Percentiles rank a stretch among this genome's conserved stretches.
These are phyloP conservation scores for Ceratobasidium sp. DNA, from an alignment of 1,284 basidiomycete species.

Conservation along the genomic window DNA sequence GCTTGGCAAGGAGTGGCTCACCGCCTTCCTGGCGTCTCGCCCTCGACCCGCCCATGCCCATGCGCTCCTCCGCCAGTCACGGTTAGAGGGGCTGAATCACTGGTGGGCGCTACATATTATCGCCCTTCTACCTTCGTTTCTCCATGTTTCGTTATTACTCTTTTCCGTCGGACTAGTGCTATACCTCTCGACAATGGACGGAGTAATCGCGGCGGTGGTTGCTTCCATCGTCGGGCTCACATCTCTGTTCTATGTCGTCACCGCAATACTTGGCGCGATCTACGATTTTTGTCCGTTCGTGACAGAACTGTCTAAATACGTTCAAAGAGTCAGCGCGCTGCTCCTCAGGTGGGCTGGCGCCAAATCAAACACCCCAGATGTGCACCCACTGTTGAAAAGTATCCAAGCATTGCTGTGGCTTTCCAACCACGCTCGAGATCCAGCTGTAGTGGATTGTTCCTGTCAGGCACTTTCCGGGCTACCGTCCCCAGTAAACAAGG, in stretches of 20 bases:
- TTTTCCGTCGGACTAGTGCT: conserved; percentile 9
- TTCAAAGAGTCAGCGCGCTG: background rate
- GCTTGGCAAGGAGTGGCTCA: conserved; percentile 34
- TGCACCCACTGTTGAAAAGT: no score
- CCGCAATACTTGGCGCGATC: background rate
- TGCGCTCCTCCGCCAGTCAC: background rate
- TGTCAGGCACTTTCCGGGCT: no score
- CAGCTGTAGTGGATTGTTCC: no score
- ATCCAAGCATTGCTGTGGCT: no score
- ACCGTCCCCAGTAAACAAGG: no score
- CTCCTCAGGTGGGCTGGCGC: no score
- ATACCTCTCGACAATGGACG: conserved; percentile 15
- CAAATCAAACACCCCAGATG: no score
- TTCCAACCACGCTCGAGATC: no score
- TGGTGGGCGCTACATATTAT: conserved; percentile 11
- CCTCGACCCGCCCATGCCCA: background rate
- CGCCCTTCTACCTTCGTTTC: conserved; percentile 1
- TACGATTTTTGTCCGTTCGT: background rate
- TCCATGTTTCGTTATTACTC: conserved; percentile 16
- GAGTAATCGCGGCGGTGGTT: background rate
- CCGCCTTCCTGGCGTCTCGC: background rate
- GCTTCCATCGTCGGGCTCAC: background rate
- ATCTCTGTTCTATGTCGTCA: background rate
- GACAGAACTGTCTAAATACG: background rate
- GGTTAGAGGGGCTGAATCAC: background rate